Evolutionary conservation across 2,329 filamentous ascomycete species (phyloP).

Genomic region (Penicillium sp.): DNA sequence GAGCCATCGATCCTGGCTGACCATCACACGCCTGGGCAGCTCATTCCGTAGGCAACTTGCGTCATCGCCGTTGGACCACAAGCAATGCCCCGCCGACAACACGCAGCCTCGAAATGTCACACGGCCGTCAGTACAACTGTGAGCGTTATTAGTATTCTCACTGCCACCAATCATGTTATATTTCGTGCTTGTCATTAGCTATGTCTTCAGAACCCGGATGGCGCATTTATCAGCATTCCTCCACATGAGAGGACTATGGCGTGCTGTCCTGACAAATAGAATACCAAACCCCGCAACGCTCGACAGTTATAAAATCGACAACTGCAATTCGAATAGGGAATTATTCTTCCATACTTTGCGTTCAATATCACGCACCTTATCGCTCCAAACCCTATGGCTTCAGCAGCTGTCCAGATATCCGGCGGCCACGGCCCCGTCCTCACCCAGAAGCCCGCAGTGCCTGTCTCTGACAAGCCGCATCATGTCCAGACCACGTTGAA

Average conservation of each 20-base stretch:
- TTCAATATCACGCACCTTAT: too few species aligned
- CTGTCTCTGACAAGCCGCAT: conserved; percentile 25
- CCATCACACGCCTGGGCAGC: too few species aligned
- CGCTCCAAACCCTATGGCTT: conserved; percentile 27
- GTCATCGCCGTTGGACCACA: conserved; percentile 1
- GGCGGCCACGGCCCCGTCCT: conserved; percentile 9
- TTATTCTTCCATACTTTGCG: too few species aligned
- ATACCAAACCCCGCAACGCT: conserved; percentile 13
- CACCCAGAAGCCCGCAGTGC: conserved; percentile 14
- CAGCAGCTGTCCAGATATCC: conserved; percentile 29
- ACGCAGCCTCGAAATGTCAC: conserved; percentile 4
- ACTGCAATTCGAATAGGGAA: too few species aligned
- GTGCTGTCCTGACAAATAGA: conserved; percentile 37
- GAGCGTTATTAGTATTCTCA: too few species aligned
- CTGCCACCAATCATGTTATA: too few species aligned
- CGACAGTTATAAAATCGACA: conserved; percentile 11
- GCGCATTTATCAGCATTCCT: conserved; percentile 32
- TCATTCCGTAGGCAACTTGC: neutral
- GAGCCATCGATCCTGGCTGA: too few species aligned
- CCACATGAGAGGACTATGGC: conserved; percentile 27
- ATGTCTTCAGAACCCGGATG: neutral
- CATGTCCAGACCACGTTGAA: conserved; percentile 47
- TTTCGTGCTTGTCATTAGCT: conserved; percentile 7
- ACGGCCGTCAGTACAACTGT: neutral
- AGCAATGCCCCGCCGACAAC: neutral